Conservation (phyloP, 305 asterid species). For the Vinca major region DNA sequence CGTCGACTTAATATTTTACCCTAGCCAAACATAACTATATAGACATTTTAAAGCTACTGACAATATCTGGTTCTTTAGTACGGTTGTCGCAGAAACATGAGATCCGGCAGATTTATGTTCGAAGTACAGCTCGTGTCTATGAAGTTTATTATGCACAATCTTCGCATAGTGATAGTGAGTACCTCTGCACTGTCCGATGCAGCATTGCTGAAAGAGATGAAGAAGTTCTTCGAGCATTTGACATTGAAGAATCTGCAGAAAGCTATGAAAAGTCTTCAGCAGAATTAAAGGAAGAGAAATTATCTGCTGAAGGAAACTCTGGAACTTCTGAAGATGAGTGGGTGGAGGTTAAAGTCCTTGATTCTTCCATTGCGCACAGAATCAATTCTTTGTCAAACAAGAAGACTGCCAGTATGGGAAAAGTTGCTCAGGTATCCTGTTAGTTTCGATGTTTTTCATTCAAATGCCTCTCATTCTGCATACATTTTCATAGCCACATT, state of each 20-base stretch:
- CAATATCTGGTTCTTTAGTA: slow-evolving; percentile 38
- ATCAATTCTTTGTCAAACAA: slow-evolving; percentile 27
- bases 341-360: slow-evolving; percentile 58
- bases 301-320: slow-evolving; percentile 30
- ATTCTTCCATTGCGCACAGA: slow-evolving; percentile 17
- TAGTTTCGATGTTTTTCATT: not conserved
- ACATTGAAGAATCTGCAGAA: slow-evolving; percentile 25
- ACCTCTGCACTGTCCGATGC: slow-evolving; percentile 76
- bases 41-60: slow-evolving; percentile 8
- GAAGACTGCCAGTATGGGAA: slow-evolving; percentile 16
- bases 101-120: slow-evolving; percentile 62
- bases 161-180: slow-evolving; percentile 39
- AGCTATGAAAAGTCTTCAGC: slow-evolving; percentile 21
- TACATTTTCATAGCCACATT: not conserved
- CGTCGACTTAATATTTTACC: not conserved
- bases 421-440: slow-evolving; percentile 43
- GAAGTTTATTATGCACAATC: slow-evolving; percentile 56
- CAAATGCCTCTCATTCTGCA: not conserved
- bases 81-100: slow-evolving; percentile 46
- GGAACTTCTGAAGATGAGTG: slow-evolving; percentile 67
- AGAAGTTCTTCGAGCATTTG: slow-evolving; percentile 38
- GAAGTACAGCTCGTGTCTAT: slow-evolving; percentile 78
- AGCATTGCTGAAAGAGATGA: slow-evolving; percentile 59
- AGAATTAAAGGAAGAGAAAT: slow-evolving; percentile 29
- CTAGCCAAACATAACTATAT: not conserved